These are phyloP conservation scores for Oldenlandia corymbosa DNA, from an alignment of 257 asterid species.

Conservation along the genomic window DNA sequence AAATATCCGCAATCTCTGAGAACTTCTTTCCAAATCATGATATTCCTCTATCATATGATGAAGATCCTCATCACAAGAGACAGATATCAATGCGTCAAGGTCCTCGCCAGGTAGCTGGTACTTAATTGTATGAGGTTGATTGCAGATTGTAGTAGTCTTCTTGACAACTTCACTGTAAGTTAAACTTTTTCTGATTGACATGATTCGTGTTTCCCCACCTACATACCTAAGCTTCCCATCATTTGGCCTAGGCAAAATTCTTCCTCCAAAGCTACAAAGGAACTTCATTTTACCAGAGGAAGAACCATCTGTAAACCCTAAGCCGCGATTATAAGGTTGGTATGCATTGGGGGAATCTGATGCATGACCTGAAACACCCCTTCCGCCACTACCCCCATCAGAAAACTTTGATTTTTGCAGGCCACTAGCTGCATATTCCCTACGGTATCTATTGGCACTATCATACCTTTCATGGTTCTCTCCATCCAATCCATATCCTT, in stretches of 20 bases:
- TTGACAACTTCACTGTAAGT: conserved; percentile 53
- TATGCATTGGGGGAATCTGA: conserved; percentile 37
- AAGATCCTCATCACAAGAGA: conserved; percentile 84
- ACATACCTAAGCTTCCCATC: conserved; percentile 83
- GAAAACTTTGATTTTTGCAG: conserved; percentile 27
- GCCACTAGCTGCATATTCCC: conserved; percentile 19
- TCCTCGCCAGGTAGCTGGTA: conserved; percentile 97
- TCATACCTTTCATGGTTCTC: conserved; percentile 21
- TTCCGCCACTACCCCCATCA: conserved; percentile 30
- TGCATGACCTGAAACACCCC: conserved; percentile 24
- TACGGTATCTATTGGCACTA: conserved; percentile 20
- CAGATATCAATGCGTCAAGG: conserved; percentile 80
- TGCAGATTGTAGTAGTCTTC: conserved; percentile 55
- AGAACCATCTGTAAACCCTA: conserved; percentile 30
- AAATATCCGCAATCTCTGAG: conserved; percentile 68
- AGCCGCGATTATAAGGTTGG: conserved; percentile 26
- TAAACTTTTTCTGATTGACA: conserved; percentile 53
- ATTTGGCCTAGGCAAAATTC: conserved; percentile 70
- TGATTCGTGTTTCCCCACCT: conserved; percentile 84
- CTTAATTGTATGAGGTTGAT: conserved; percentile 59
- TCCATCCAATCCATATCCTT: conserved; percentile 30
- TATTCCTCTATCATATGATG: conserved; percentile 87
- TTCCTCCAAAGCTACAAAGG: conserved; percentile 92
- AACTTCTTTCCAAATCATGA: conserved; percentile 56
- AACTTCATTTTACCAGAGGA: conserved; percentile 55